Base-by-base conservation (phyloP, 495 filamentous ascomycete genomes). In the Penicillium simplicissimum region DNA sequence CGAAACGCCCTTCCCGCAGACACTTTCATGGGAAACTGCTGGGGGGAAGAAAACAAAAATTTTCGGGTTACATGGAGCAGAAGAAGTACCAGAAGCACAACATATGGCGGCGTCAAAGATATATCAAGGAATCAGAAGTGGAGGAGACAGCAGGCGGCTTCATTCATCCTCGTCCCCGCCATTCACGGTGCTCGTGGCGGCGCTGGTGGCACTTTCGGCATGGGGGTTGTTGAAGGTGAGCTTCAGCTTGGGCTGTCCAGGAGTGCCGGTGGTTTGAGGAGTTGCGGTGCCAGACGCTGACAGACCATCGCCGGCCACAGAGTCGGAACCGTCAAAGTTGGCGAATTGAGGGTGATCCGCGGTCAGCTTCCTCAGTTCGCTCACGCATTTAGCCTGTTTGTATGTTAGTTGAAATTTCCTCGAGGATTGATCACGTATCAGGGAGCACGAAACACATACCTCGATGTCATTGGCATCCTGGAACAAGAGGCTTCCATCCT, bases 381-480 rank as follows among this genome's bases (percentile, higher is more conserved):
- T 73, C 40, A 88, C 74, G 73, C 85, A 90, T 68, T 87, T 87
- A 72, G 81, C 79, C 88, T 92, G 65, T 55, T 19, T 3, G 21
- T 13, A n/a, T 55, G 42, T 53, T 34, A 58, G 38, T 38, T 1
- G 61, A 35, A 21, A 15, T n/a, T 3, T 31, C 11, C 4, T 23
- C 19, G 9, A 35, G 0, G 28, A 53, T 45, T 56, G 57, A 21
- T 8, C 25, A 54, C 8, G n/a, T n/a, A 1, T 13, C 2, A n/a
- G 4, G 15, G 13, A 19, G 14, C 10, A 13, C 6, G 8, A 31
- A 17, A 52, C 55, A 80, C 86, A 73, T 80, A 97, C 94, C 84
- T 97, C 92, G 74, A 98, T 97, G 45, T 87, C 77, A 71, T 93
- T 92, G 47, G 93, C 95, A 82, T 98, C 96, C 67, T 89, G 85